Percentiles rank a stretch among this genome's conserved stretches.
Evolutionary conservation across 2,329 filamentous ascomycete species (phyloP).

Genomic region (Pestalotiopsis sp.): DNA sequence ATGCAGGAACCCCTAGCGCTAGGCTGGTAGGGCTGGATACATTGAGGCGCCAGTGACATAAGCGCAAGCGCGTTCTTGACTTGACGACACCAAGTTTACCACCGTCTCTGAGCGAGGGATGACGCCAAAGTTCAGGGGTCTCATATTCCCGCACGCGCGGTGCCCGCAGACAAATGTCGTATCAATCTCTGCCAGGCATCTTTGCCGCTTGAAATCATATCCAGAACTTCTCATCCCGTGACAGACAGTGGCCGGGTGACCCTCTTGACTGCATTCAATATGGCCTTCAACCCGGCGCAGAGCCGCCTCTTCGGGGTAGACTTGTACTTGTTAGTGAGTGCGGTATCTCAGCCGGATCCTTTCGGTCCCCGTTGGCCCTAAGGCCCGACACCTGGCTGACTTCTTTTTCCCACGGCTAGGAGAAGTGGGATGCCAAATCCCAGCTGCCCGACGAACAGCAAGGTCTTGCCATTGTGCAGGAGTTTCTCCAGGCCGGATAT

Average conservation of each 20-base stretch:
- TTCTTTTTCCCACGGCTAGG: not conserved
- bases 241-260: not conserved
- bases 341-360: not conserved
- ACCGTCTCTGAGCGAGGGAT: not conserved
- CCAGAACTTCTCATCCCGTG: not conserved
- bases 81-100: not conserved
- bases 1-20: not conserved
- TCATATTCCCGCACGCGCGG: too few species aligned
- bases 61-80: not conserved
- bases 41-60: not conserved
- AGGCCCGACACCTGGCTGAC: not conserved
- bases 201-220: not conserved
- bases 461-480: not conserved
- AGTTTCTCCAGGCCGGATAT: not conserved
- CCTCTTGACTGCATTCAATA: not conserved
- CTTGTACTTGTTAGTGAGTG: not conserved
- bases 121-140: too few species aligned
- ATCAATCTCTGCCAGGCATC: not conserved
- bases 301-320: not conserved
- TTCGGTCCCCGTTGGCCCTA: not conserved
- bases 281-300: not conserved
- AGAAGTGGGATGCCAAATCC: not conserved
- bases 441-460: not conserved
- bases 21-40: not conserved
- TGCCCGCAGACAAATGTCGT: too few species aligned